phyloP scores from a whole-genome alignment of 257 asterid species.

The Ballota nigra region DNA sequence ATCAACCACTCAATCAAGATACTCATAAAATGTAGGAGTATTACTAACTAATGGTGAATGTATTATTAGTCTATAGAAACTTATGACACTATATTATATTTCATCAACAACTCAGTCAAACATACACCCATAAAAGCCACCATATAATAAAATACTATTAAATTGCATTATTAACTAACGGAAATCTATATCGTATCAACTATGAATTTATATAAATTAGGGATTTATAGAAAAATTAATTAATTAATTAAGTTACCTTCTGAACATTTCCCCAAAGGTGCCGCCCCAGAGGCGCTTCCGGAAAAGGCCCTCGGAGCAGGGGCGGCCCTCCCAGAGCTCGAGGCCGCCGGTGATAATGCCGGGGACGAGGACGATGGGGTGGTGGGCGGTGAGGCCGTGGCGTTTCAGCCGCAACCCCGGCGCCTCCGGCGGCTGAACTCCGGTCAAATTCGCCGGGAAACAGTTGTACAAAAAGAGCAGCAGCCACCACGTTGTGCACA shows the following conservation, averaged over 20 bases:
- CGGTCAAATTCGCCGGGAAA: slow-evolving; percentile 49
- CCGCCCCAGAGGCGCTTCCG: slow-evolving; percentile 91
- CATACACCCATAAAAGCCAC: too few species aligned
- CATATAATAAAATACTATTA: too few species aligned
- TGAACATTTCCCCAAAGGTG: slow-evolving; percentile 68
- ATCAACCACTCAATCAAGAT: not conserved
- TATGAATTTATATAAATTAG: too few species aligned
- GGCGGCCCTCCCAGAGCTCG: slow-evolving; percentile 94
- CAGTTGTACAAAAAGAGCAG: slow-evolving; percentile 48
- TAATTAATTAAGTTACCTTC: too few species aligned
- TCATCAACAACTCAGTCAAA: too few species aligned
- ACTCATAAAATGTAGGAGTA: too few species aligned
- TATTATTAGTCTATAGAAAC: too few species aligned
- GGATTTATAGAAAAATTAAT: too few species aligned
- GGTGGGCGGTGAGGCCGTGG: slow-evolving; percentile 53
- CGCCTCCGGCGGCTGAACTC: slow-evolving; percentile 47
- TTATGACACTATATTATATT: too few species aligned
- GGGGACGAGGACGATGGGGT: slow-evolving; percentile 82
- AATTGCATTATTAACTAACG: not conserved
- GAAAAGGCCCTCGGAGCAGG: slow-evolving; percentile 78
- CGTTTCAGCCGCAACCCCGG: slow-evolving; percentile 64
- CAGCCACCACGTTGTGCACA: slow-evolving; percentile 75
- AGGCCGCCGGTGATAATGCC: slow-evolving; percentile 96
- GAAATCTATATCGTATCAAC: too few species aligned
- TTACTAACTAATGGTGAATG: too few species aligned